Conservation (phyloP, 2,329 filamentous ascomycete genomes). For the Talaromyces sp. region DNA sequence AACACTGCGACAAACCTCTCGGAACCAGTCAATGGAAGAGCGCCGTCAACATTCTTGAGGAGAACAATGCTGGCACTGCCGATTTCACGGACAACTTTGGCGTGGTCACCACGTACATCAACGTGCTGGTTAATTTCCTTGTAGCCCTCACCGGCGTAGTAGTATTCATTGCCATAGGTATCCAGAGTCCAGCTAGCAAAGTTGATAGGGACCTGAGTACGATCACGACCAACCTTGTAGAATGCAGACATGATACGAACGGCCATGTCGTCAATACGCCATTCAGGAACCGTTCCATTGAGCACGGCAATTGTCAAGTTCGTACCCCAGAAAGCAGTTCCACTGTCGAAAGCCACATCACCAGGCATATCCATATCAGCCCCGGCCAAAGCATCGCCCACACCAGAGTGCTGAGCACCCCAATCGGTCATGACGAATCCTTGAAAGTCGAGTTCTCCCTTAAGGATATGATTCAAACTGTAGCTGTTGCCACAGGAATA, state of each 20-base stretch:
- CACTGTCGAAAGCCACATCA: slow-evolving; percentile 72
- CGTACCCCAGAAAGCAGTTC: slow-evolving; percentile 72
- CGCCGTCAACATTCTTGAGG: slow-evolving; percentile 72
- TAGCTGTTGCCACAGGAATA: slow-evolving; percentile 65
- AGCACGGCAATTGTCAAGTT: slow-evolving; percentile 85
- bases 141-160: slow-evolving; percentile 58
- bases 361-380: slow-evolving; percentile 83
- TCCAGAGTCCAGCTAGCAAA: slow-evolving; percentile 85
- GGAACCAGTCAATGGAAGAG: slow-evolving; percentile 69
- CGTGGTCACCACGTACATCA: slow-evolving; percentile 77
- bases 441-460: slow-evolving; percentile 73
- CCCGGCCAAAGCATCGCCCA: slow-evolving; percentile 62
- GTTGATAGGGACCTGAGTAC: slow-evolving; percentile 60
- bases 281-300: slow-evolving; percentile 85
- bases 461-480: slow-evolving; percentile 60
- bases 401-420: slow-evolving; percentile 72
- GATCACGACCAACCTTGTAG: slow-evolving; percentile 61
- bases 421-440: slow-evolving; percentile 70
- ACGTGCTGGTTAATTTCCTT: slow-evolving; percentile 75
- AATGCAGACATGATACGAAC: slow-evolving; percentile 71
- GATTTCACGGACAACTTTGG: slow-evolving; percentile 67
- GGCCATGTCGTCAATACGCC: slow-evolving; percentile 87
- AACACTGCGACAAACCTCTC: slow-evolving; percentile 74
- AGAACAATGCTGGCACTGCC: slow-evolving; percentile 80
- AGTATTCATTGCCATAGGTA: slow-evolving; percentile 68